Conservation (phyloP, 1,284 basidiomycete species). For the Ustilago tritici region DNA sequence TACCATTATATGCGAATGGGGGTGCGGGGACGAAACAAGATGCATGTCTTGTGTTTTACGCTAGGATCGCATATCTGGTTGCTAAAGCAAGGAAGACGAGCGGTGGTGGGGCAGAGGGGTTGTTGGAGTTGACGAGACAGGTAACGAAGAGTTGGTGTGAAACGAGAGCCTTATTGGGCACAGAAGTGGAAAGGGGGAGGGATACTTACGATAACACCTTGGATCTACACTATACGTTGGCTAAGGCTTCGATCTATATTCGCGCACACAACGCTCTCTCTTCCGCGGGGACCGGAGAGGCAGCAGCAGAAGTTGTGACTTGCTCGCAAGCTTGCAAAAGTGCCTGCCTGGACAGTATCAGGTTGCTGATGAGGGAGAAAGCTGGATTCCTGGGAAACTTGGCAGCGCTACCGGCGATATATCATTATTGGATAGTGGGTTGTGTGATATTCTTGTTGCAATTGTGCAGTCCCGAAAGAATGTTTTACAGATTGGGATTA, state of each 20-base stretch:
- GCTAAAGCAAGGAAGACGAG: slow-evolving; percentile 4
- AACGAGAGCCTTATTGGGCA: slow-evolving; percentile 7
- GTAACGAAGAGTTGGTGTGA: slow-evolving; percentile 5
- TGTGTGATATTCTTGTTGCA: slow-evolving; percentile 17
- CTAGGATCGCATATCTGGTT: slow-evolving; percentile 11
- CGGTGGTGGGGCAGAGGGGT: not conserved
- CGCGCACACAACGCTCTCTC: not conserved
- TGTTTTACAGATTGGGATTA: slow-evolving; percentile 20
- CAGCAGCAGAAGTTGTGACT: not conserved
- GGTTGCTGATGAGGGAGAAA: not conserved
- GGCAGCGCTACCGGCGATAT: slow-evolving; percentile 27
- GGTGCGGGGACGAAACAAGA: slow-evolving; percentile 22
- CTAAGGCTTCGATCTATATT: slow-evolving; percentile 12
- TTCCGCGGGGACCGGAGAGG: not conserved
- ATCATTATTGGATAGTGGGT: slow-evolving; percentile 22
- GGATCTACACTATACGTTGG: slow-evolving; percentile 22
- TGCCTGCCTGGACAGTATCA: slow-evolving; percentile 21
- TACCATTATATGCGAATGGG: not conserved
- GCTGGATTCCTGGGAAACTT: slow-evolving; percentile 9
- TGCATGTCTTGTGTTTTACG: slow-evolving; percentile 25
- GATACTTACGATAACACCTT: slow-evolving; percentile 23
- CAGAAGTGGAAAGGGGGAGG: slow-evolving; percentile 15
- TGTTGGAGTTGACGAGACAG: not conserved
- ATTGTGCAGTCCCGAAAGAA: slow-evolving; percentile 11
- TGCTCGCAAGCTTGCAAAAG: slow-evolving; percentile 6